These are phyloP conservation scores for Maudiozyma pseudohumilis DNA, from an alignment of 805 yeast species.

Conservation along the genomic window DNA sequence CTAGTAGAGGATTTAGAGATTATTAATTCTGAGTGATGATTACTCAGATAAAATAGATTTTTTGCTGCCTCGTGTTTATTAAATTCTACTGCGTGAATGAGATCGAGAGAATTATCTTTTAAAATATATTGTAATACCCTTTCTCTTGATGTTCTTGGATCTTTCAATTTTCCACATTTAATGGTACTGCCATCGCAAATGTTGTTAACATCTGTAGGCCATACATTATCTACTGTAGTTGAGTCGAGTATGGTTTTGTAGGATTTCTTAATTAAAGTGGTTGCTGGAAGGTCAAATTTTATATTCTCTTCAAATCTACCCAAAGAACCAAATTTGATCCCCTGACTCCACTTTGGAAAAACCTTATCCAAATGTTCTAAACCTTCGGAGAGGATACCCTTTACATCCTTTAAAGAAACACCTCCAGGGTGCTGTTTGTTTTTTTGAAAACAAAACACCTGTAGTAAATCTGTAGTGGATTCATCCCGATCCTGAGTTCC, in stretches of 20 bases:
- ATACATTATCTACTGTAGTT: conserved; percentile 21
- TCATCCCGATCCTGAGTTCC: not conserved
- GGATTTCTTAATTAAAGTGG: not conserved
- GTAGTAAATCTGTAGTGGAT: not conserved
- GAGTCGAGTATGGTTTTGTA: not conserved
- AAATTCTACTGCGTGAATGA: conserved; percentile 67
- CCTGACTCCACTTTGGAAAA: conserved; percentile 29
- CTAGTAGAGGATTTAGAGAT: too few relatives aligned
- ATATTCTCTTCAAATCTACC: not conserved
- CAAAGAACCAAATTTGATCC: conserved; percentile 11
- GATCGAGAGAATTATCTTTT: conserved; percentile 65
- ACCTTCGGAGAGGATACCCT: conserved; percentile 24
- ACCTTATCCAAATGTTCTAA: conserved; percentile 30
- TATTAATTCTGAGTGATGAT: too few relatives aligned
- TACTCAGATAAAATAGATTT: too few relatives aligned
- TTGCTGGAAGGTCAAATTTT: not conserved
- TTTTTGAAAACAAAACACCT: not conserved
- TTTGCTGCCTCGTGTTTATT: conserved; percentile 74
- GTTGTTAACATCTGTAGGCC: too few relatives aligned
- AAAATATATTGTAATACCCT: too few relatives aligned
- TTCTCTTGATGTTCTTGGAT: too few relatives aligned
- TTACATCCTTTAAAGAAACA: conserved; percentile 41
- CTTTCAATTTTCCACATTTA: too few relatives aligned
- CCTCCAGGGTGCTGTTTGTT: conserved; percentile 20
- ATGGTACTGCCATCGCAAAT: too few relatives aligned